These are phyloP conservation scores for Cyclotella distinguenda DNA, from an alignment of 108 stramenopile species.

Conservation along the genomic window DNA sequence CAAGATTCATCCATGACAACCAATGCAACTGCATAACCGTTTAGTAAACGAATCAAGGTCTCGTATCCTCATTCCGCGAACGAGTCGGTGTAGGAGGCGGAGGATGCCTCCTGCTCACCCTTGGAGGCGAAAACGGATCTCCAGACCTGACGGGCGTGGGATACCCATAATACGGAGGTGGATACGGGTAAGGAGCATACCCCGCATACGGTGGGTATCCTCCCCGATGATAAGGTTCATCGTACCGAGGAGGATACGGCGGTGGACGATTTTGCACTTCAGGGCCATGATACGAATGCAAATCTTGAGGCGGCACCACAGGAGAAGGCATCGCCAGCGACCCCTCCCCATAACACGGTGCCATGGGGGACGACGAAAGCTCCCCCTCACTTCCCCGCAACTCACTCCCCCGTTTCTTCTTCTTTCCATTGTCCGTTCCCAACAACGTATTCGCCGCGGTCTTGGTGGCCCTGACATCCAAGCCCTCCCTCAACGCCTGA, in stretches of 20 bases:
- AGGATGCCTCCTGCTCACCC: neutral
- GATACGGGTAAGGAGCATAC: neutral
- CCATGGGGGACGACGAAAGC: neutral
- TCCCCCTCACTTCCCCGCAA: no score
- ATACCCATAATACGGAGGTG: neutral
- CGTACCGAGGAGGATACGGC: neutral
- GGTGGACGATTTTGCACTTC: neutral
- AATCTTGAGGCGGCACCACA: neutral
- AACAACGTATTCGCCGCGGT: conserved; percentile 48
- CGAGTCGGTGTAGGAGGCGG: neutral
- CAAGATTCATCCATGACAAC: no score
- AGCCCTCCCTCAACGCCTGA: conserved; percentile 81
- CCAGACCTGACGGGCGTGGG: conserved; percentile 2
- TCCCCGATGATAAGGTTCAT: conserved; percentile 11
- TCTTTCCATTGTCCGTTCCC: conserved; percentile 26
- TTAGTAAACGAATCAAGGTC: no score
- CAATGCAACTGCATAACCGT: no score
- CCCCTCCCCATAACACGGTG: neutral
- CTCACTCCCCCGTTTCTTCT: no score
- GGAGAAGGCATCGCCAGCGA: neutral
- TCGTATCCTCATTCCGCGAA: neutral
- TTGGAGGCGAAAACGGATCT: conserved; percentile 5
- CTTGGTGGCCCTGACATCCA: conserved; percentile 86
- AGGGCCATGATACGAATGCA: neutral
- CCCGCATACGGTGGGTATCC: neutral